Percentiles rank a stretch among this genome's conserved stretches.
These are phyloP conservation scores for Rhizopogon rudus DNA, from an alignment of 768 basidiomycete genomes.

Conservation along the genomic window DNA sequence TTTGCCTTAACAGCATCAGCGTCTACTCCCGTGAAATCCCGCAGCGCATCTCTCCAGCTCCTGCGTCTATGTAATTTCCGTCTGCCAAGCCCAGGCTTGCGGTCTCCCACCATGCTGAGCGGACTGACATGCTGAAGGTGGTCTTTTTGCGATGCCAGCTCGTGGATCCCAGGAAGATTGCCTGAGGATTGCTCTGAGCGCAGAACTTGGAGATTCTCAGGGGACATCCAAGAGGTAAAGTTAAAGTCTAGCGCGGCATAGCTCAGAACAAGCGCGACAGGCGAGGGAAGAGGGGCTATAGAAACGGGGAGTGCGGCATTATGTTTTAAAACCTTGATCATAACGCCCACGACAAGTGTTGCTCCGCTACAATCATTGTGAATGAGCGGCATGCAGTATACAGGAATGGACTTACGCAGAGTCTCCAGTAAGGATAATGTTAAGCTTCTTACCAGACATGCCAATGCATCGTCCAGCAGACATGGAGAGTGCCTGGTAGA, in stretches of 20 bases:
- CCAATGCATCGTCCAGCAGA: slow-evolving; percentile 79
- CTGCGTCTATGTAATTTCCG: slow-evolving; percentile 46
- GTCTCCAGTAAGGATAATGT: slow-evolving; percentile 83
- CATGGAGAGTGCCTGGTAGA: slow-evolving; percentile 76
- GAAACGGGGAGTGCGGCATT: slow-evolving; percentile 26
- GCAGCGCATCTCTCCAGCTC: slow-evolving; percentile 59
- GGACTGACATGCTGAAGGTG: slow-evolving; percentile 89
- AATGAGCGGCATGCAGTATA: slow-evolving; percentile 3
- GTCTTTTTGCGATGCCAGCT: slow-evolving; percentile 74
- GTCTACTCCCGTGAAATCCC: slow-evolving; percentile 37
- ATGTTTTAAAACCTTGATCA: slow-evolving; percentile 80
- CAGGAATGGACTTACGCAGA: slow-evolving; percentile 74
- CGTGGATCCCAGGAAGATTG: slow-evolving; percentile 67
- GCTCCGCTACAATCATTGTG: slow-evolving; percentile 60
- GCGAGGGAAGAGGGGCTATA: slow-evolving; percentile 51
- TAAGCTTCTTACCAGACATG: slow-evolving; percentile 79
- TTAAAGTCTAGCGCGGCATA: slow-evolving; percentile 97
- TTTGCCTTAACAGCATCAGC: slow-evolving; percentile 30
- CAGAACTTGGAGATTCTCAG: slow-evolving; percentile 75
- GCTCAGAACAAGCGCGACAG: slow-evolving; percentile 79
- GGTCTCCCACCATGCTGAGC: slow-evolving; percentile 84
- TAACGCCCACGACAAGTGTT: slow-evolving; percentile 77
- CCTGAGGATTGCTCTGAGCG: slow-evolving; percentile 85
- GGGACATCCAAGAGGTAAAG: slow-evolving; percentile 96
- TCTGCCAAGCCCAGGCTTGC: slow-evolving; percentile 29